phyloP scores from a whole-genome alignment of 345 rosid genomes.

The Murraya koenigii region DNA sequence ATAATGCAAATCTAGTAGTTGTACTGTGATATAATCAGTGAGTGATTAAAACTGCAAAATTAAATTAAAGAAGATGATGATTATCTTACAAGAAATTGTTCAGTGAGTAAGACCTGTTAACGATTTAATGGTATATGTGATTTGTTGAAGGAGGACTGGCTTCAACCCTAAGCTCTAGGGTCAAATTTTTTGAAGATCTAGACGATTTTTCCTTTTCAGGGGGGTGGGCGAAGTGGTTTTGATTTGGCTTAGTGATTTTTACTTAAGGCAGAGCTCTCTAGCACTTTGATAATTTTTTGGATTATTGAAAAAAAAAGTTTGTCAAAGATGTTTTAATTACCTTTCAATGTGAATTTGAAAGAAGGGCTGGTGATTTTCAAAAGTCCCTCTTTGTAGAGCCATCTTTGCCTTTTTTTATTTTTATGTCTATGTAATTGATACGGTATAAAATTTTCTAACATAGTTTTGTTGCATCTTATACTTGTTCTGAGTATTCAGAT shows the following conservation, averaged over 20 bases:
- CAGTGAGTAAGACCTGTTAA: neutral
- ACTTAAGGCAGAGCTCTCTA: neutral
- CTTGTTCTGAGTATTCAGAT: neutral
- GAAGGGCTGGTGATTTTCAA: neutral
- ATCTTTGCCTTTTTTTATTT: neutral
- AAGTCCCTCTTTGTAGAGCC: neutral
- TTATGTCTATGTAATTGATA: neutral
- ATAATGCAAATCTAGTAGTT: neutral
- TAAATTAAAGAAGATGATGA: neutral
- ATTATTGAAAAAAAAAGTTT: neutral
- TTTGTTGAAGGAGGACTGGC: neutral
- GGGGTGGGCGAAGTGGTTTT: neutral
- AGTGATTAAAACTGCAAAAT: neutral
- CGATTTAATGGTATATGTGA: neutral
- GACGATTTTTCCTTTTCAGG: neutral
- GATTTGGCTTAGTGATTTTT: neutral
- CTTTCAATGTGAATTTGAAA: neutral
- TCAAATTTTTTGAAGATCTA: neutral
- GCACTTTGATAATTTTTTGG: neutral
- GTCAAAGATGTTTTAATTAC: neutral
- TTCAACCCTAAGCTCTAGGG: neutral
- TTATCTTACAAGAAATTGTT: neutral
- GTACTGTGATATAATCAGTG: neutral
- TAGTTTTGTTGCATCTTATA: too few relatives aligned
- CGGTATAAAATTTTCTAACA: too few relatives aligned